These are phyloP conservation scores for Eucalyptus urophylla DNA, from an alignment of 345 rosid genomes.

Conservation along the genomic window DNA sequence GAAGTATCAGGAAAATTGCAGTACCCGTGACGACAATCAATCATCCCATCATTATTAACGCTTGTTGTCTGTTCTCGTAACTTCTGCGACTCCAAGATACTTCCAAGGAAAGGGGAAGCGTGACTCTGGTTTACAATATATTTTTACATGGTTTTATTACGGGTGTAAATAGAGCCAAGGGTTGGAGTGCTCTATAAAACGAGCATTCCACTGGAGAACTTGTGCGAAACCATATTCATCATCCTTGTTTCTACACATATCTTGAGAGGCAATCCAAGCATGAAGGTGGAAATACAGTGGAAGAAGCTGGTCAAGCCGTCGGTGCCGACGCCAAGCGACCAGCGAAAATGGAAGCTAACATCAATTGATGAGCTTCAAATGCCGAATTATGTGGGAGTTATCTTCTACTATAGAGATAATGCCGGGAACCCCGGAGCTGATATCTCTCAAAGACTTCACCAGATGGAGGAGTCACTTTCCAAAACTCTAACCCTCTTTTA, in stretches of 20 bases:
- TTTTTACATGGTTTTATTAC: not conserved
- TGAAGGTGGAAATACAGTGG: not conserved
- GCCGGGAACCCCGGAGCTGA: not conserved
- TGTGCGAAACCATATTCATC: not conserved
- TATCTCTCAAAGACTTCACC: not conserved
- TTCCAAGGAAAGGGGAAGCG: not conserved
- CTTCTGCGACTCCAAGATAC: not conserved
- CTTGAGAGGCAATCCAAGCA: not conserved
- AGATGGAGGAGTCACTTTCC: not conserved
- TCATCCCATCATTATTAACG: not conserved
- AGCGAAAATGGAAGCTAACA: not conserved
- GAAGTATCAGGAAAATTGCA: not conserved
- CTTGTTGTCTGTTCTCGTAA: not conserved
- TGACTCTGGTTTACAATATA: not conserved
- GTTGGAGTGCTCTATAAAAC: not conserved
- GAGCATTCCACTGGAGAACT: not conserved
- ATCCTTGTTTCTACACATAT: not conserved
- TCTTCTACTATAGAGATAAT: not conserved
- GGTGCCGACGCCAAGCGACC: not conserved
- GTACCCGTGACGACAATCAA: not conserved
- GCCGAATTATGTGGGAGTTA: not conserved
- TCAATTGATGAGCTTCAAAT: not conserved
- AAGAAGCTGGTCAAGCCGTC: not conserved
- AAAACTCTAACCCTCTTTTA: not conserved
- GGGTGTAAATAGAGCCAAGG: too few relatives aligned